Evolutionary conservation across 495 filamentous ascomycete species (phyloP).

Genomic region (Aspergillus mulundensis): DNA sequence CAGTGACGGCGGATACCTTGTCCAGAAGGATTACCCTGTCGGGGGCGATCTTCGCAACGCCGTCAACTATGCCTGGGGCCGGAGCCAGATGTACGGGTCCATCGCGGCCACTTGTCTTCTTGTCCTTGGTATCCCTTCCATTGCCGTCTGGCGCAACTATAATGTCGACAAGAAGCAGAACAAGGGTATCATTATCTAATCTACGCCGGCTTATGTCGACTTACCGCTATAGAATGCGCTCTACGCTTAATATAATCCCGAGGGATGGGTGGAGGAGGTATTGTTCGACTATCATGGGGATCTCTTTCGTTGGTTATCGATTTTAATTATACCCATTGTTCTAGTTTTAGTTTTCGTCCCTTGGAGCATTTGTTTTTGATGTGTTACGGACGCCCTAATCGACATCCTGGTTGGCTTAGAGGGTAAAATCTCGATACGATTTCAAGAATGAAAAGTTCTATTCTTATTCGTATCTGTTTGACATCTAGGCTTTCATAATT

Average conservation of each 20-base stretch:
- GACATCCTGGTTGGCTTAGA: too few species aligned
- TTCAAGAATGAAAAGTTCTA: too few species aligned
- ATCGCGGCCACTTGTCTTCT: conserved; percentile 48
- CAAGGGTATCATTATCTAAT: conserved; percentile 37
- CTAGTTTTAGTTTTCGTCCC: too few species aligned
- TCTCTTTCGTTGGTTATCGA: too few species aligned
- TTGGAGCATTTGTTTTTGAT: too few species aligned
- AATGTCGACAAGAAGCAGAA: conserved; percentile 44
- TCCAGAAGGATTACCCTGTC: conserved; percentile 51
- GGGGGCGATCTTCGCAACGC: conserved; percentile 53
- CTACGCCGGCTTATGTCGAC: neutral
- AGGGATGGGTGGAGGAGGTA: conserved; percentile 11
- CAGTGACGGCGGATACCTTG: conserved; percentile 38
- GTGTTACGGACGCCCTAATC: too few species aligned
- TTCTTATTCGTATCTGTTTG: too few species aligned
- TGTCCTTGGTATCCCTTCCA: conserved; percentile 32
- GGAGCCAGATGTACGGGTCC: conserved; percentile 55
- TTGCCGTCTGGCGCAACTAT: conserved; percentile 45
- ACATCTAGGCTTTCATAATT: too few species aligned
- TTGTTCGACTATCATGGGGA: too few species aligned
- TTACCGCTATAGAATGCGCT: neutral
- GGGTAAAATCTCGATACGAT: too few species aligned
- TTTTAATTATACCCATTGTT: too few species aligned
- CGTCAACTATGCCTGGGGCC: conserved; percentile 56
- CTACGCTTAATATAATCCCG: neutral